A percentile compares a stretch with the other conserved stretches of the same genome.
These are phyloP conservation scores for Byssochlamys sp. DNA, from an alignment of 2,329 filamentous ascomycete species.

Conservation along the genomic window DNA sequence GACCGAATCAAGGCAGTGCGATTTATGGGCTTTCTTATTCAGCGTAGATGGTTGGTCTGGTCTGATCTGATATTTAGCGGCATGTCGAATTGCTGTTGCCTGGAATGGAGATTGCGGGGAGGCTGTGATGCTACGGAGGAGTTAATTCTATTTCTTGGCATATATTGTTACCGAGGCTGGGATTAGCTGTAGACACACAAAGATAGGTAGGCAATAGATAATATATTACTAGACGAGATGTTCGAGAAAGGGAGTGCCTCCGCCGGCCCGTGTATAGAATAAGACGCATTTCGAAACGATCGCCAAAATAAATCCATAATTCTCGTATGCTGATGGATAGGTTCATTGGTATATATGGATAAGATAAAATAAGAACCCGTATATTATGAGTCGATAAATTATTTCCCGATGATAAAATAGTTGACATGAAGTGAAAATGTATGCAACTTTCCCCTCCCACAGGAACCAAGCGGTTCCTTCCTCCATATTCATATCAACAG, in stretches of 20 bases:
- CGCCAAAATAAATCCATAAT: no score
- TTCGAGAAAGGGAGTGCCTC: no score
- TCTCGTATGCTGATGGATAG: no score
- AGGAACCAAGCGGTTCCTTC: background rate
- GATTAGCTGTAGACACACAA: no score
- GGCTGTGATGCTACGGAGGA: background rate
- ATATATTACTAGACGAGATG: no score
- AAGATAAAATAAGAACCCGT: background rate
- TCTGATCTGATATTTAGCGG: background rate
- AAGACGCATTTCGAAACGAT: no score
- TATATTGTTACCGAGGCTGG: background rate
- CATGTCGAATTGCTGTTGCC: background rate
- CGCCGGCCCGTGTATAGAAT: no score
- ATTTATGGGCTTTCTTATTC: background rate
- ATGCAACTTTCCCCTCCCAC: background rate
- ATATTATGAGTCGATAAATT: background rate
- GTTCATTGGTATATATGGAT: no score
- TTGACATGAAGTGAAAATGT: background rate
- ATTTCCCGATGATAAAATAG: background rate
- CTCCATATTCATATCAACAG: background rate
- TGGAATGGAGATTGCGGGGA: background rate
- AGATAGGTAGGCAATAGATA: no score
- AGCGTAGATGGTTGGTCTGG: background rate
- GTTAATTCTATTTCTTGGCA: background rate
- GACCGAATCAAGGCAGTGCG: background rate